These are phyloP conservation scores for Chernovozyma sophiae-reginae DNA, from an alignment of 1,139 yeast genomes.

Conservation along the genomic window DNA sequence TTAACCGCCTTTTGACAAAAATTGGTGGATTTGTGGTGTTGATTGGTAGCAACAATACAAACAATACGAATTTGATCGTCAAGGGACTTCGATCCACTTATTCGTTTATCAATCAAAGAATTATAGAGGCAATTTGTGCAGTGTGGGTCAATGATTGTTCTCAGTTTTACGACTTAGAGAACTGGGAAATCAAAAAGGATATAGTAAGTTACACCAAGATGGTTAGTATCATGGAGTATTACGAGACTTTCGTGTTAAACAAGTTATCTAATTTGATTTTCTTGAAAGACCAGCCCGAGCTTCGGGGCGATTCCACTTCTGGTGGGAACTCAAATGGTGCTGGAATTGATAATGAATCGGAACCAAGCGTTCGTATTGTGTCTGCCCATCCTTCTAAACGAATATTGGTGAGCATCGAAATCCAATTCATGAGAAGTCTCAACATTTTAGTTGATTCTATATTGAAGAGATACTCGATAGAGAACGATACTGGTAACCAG, in stretches of 20 bases:
- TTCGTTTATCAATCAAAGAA: conserved; percentile 32
- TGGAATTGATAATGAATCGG: conserved; percentile 3
- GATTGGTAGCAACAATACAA: conserved; percentile 32
- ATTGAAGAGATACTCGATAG: conserved; percentile 40
- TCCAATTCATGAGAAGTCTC: conserved; percentile 46
- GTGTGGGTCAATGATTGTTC: conserved; percentile 49
- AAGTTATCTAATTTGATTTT: conserved; percentile 28
- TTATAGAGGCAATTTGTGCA: conserved; percentile 42
- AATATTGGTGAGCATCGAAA: conserved; percentile 40
- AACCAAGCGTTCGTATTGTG: conserved; percentile 21
- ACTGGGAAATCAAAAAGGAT: conserved; percentile 32
- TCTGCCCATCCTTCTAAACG: conserved; percentile 40
- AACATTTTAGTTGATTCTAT: conserved; percentile 40
- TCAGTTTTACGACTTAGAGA: conserved; percentile 43
- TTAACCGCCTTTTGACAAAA: conserved; percentile 28
- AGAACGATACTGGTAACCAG: conserved; percentile 17
- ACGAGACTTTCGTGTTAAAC: conserved; percentile 32
- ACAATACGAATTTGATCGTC: conserved; percentile 36
- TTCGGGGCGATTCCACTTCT: not conserved
- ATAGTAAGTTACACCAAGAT: conserved; percentile 24
- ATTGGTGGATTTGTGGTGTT: conserved; percentile 32
- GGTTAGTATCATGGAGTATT: conserved; percentile 34
- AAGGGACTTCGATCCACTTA: conserved; percentile 34
- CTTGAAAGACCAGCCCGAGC: conserved; percentile 12
- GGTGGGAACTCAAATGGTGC: conserved; percentile 12